Conservation (phyloP, 176 grass and related monocot species). For the bread wheat (Triticum aestivum) region DNA sequence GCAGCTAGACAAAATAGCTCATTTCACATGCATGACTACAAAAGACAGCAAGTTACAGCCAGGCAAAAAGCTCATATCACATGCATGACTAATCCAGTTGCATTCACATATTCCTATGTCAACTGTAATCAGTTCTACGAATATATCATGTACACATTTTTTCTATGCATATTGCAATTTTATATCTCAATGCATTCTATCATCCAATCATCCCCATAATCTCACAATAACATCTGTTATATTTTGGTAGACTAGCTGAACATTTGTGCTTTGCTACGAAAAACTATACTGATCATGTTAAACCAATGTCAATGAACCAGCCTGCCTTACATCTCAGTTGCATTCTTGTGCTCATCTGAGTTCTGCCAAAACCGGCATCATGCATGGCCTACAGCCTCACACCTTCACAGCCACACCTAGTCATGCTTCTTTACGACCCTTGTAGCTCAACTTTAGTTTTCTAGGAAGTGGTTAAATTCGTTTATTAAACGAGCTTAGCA, state of each 20-base stretch:
- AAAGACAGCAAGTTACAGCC: constrained; percentile 16
- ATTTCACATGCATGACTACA: background rate
- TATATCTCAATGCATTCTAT: too few species aligned
- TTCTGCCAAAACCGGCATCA: background rate
- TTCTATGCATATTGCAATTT: background rate
- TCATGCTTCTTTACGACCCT: background rate
- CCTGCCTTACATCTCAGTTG: constrained; percentile 7
- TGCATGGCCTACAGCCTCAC: background rate
- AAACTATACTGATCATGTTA: background rate
- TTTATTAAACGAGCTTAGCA: background rate
- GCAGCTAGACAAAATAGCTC: constrained; percentile 5
- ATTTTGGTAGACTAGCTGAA: constrained; percentile 7
- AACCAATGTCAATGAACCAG: background rate
- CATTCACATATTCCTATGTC: constrained; percentile 12
- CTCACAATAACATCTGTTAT: constrained; percentile 12
- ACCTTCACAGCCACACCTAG: background rate
- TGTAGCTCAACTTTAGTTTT: background rate
- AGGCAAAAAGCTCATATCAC: background rate
- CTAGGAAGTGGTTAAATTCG: background rate
- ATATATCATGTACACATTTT: background rate
- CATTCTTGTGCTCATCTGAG: background rate
- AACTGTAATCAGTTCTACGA: background rate
- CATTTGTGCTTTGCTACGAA: background rate
- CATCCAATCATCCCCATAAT: background rate
- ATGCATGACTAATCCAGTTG: background rate